Conservation (phyloP, 805 yeast genomes). For the Ogataea pignaliae region DNA sequence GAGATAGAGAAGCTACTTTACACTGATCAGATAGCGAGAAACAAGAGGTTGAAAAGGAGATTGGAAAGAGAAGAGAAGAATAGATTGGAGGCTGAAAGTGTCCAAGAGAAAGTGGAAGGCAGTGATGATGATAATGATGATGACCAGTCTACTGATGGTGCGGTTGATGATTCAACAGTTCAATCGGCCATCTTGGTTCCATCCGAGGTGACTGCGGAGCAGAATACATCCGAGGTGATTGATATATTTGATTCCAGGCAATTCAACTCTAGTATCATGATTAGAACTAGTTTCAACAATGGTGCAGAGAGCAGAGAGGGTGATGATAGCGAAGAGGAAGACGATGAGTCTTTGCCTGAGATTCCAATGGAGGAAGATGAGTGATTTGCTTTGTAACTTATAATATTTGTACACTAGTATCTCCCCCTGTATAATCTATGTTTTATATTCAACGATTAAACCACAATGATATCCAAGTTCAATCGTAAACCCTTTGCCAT, state of each 20-base stretch:
- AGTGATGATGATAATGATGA: too few relatives aligned
- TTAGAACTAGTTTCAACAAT: background rate
- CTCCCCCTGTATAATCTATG: background rate
- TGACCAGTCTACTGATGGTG: too few relatives aligned
- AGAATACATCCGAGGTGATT: conserved; percentile 3
- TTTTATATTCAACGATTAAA: too few relatives aligned
- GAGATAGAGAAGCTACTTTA: conserved; percentile 25
- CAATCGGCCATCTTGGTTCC: too few relatives aligned
- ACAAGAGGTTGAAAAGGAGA: conserved; percentile 7
- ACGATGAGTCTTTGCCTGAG: conserved; percentile 1
- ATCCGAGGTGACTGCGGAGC: conserved; percentile 1
- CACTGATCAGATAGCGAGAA: conserved; percentile 13
- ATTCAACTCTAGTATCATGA: conserved; percentile 14
- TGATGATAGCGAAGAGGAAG: background rate
- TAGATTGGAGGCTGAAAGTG: conserved; percentile 6
- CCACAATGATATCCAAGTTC: too few relatives aligned
- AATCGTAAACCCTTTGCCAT: too few relatives aligned
- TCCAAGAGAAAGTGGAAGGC: background rate
- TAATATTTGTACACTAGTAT: background rate
- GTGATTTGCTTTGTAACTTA: background rate
- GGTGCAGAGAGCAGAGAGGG: background rate
- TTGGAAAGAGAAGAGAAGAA: conserved; percentile 1
- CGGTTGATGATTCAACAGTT: too few relatives aligned
- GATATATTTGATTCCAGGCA: conserved; percentile 10
- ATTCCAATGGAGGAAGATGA: conserved; percentile 21